phyloP scores from a whole-genome alignment of 75 land plant species.

The Pseudotsuga menziesii region DNA sequence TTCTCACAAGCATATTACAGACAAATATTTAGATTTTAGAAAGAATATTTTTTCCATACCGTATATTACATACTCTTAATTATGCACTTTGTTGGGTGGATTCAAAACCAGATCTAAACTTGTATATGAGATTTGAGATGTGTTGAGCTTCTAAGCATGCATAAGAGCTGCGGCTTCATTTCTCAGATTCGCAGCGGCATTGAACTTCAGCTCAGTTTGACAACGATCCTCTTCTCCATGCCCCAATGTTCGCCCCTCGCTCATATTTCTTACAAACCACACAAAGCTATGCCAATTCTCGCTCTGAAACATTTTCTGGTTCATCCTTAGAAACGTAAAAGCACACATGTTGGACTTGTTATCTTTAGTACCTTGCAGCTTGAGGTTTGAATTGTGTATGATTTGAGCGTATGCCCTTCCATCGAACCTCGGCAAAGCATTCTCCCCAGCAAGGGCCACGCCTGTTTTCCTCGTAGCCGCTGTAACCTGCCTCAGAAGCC shows the following conservation, averaged over 20 bases:
- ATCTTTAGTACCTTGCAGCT: slow-evolving; percentile 36
- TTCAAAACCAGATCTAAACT: no score
- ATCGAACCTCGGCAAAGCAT: slow-evolving; percentile 88
- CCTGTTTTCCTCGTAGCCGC: slow-evolving; percentile 50
- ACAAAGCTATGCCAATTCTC: slow-evolving; percentile 75
- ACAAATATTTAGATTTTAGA: no score
- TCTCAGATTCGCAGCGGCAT: neutral
- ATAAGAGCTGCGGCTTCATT: slow-evolving; percentile 23
- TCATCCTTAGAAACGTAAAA: slow-evolving; percentile 81
- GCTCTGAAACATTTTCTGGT: slow-evolving; percentile 62
- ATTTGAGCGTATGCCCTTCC: slow-evolving; percentile 58
- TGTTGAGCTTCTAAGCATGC: no score
- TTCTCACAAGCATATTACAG: no score
- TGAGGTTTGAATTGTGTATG: slow-evolving; percentile 19
- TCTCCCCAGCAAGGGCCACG: slow-evolving; percentile 83
- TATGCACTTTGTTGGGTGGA: no score
- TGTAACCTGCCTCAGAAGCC: slow-evolving; percentile 71
- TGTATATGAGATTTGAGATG: no score
- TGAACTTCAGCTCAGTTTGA: slow-evolving; percentile 28
- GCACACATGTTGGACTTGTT: slow-evolving; percentile 46
- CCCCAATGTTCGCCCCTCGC: slow-evolving; percentile 32
- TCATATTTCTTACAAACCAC: slow-evolving; percentile 68
- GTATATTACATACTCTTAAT: no score
- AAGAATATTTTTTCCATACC: no score
- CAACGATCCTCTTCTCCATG: slow-evolving; percentile 24